Evolutionary conservation across 1,284 basidiomycete genomes (phyloP), one percentile per base, ranked within the genome.

Genomic region (Cerrena zonata): DNA sequence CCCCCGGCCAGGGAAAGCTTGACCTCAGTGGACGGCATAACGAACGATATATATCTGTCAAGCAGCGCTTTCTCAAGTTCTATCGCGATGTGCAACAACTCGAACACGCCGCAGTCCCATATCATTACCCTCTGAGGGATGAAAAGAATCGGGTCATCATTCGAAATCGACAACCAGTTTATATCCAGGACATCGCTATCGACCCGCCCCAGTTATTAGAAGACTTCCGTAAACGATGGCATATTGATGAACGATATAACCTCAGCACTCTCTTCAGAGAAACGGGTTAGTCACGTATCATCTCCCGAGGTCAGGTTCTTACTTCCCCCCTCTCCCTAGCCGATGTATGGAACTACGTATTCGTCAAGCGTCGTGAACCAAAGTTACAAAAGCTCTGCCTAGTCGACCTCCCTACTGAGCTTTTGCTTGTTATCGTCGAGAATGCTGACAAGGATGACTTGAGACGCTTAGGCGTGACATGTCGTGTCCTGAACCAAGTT

Each of bases 11-110:
- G 53, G 57, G 55, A 11, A 7, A 24, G 2, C 40, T 58, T 5
- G 57, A 58, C 26, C 50, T 58, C 12, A 38, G 44, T 12, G 57
- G 55, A 2, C 50, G 55, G 10, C 46, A 42, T 26, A 26, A 47
- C 34, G 24, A 21, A 18, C 50, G 55, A 2, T 56, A 49, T 22
- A 22, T 27, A 2, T 50, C 54, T 2, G 10, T 44, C 22, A 10
- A 11, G 19, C 5, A 10, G 5, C 42, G 42, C 22, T 44, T 21
- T 21, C 4, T 7, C 4, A 22, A 11, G 5, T 44, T 44, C 18
- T 27, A 21, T 23, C 5, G 4, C 11, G 42, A 25, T 22, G 7
- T 23, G 12, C 5, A 10, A 18, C 5, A 26, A 11, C 18, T 44
- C 5, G 4, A 10, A 22, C 10, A 22, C 10, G 12, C 5, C 22